Base-by-base conservation (phyloP, 352 stramenopile species). In the Globisporangium radiosum region DNA sequence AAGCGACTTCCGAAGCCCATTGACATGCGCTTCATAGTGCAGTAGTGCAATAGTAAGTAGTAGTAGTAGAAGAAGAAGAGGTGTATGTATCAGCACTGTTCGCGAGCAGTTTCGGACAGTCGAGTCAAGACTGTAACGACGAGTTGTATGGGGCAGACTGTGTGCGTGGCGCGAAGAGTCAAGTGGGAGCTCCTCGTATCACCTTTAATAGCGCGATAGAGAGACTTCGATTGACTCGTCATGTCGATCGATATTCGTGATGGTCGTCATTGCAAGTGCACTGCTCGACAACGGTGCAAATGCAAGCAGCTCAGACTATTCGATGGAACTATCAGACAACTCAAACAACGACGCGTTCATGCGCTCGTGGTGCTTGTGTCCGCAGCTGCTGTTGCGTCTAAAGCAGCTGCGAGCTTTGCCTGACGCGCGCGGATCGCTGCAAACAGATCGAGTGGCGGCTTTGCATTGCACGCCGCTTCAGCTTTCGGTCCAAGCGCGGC, bases 11-110 rank as follows among this genome's bases (percentile, higher is more conserved):
- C 79, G 11, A 93, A 93, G 63, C 83, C 83, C 38, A 70, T 91
- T 48, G 71, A 85, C 57, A 87, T 93, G 81, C 81, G 81, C 56
- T 93, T 90, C 63, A 66, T 90, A 17, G 78, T 92, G 60, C 78
- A 84, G 65, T 90, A 72, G 68, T 14, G 42, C 9, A 47, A 1
- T 13, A 47, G 10, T 13, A 47, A 5, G 9, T 47, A 13, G 9
- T 9, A 47, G 42, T 47, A 47, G 42, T 47, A 47, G 42, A 47
- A 13, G 25, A 25, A 19, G 17, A 19, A 19, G 17, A 19, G 15
- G 42, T 13, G 42, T 47, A 47, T 13, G 42, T 47, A 13, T n/a
- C 42, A 5, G 8, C 42, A 47, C 8, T 10, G 10, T 13, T 10
- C 7, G 45, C 14, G 45, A 57, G 17, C 19, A 25, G 25, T 25